phyloP scores from a whole-genome alignment of 2,329 filamentous ascomycete genomes.

The Fusarium tanahbumbuense region DNA sequence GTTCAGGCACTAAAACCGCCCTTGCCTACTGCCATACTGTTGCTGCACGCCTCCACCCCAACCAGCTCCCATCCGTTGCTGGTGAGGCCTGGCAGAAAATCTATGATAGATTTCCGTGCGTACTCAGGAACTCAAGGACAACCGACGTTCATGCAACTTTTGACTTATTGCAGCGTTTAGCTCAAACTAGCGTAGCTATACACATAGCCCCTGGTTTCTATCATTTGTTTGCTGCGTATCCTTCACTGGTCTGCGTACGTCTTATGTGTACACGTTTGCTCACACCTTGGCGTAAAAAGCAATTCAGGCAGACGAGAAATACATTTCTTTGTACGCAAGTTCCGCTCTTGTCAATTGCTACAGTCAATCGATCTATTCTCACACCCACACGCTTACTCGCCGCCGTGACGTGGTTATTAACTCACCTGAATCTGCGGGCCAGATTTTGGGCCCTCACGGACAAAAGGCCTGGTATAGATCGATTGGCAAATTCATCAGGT shows the following conservation, averaged over 20 bases:
- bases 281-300: slow-evolving; percentile 4
- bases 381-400: slow-evolving; percentile 30
- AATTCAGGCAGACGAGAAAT: not conserved
- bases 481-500: slow-evolving; percentile 20
- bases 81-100: slow-evolving; percentile 1
- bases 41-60: slow-evolving; percentile 24
- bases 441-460: slow-evolving; percentile 29
- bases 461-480: slow-evolving; percentile 3
- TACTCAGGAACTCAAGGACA: not conserved
- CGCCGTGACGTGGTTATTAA: slow-evolving; percentile 41
- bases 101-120: not conserved
- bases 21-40: slow-evolving; percentile 38
- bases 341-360: slow-evolving; percentile 16
- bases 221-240: not conserved
- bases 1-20: slow-evolving; percentile 27
- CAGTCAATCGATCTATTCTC: slow-evolving; percentile 5
- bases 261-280: not conserved
- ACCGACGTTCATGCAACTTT: slow-evolving; percentile 26
- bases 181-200: slow-evolving; percentile 22
- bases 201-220: not conserved
- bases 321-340: not conserved
- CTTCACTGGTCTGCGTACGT: not conserved
- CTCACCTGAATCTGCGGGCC: slow-evolving; percentile 42
- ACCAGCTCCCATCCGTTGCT: slow-evolving; percentile 2
- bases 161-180: slow-evolving; percentile 8